phyloP scores from a whole-genome alignment of 345 rosid species.

The Populus tremula region DNA sequence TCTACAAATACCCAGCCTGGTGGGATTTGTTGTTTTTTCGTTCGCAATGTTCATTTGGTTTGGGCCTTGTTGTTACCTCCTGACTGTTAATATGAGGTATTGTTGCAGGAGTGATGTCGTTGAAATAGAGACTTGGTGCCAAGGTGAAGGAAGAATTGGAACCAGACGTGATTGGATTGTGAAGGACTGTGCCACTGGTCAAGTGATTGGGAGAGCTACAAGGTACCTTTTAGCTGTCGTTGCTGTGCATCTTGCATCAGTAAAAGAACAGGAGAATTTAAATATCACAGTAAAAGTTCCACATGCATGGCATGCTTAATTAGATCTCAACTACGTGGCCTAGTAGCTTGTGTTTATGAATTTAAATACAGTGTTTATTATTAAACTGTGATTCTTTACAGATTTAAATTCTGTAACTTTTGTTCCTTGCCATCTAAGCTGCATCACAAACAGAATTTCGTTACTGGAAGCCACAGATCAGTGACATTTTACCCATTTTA shows the following conservation, averaged over 20 bases:
- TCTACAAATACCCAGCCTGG: slow-evolving; percentile 94
- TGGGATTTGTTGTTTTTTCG: slow-evolving; percentile 21
- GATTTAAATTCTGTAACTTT: not conserved
- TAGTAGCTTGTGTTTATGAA: not conserved
- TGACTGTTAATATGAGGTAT: slow-evolving; percentile 7
- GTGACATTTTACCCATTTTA: not conserved
- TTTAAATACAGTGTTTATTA: not conserved
- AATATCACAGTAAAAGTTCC: too few species aligned
- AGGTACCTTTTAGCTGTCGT: slow-evolving; percentile 41
- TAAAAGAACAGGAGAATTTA: too few species aligned
- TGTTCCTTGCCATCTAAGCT: not conserved
- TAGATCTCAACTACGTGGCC: not conserved
- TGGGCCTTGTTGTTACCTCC: not conserved
- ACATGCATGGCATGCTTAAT: not conserved
- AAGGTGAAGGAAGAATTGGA: slow-evolving; percentile 87
- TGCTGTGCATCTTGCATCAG: not conserved
- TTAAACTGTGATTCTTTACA: not conserved
- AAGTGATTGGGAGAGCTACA: slow-evolving; percentile 91
- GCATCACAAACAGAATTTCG: not conserved
- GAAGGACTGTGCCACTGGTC: slow-evolving; percentile 57
- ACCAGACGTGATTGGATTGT: slow-evolving; percentile 96
- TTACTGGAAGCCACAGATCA: not conserved
- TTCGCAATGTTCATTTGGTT: not conserved
- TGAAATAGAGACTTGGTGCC: slow-evolving; percentile 97
- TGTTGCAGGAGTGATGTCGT: slow-evolving; percentile 81